Conservation (phyloP, 225 moss, liverwort and hornwort species). For the Sphagnum contortum region DNA sequence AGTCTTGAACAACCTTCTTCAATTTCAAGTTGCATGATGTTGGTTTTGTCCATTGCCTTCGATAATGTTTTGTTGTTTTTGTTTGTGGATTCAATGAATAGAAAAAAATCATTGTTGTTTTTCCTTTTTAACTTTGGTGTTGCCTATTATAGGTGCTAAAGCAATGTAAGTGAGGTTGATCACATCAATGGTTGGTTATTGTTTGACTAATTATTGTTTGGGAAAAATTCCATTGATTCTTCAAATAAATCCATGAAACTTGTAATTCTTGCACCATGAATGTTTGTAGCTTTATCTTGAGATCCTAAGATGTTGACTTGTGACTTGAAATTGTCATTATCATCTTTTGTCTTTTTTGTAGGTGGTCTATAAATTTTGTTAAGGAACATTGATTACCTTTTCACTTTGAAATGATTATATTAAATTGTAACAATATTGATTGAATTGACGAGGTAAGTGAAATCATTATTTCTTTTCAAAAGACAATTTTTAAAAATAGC, state of each 20-base stretch:
- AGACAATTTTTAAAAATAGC: background rate
- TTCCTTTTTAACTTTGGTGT: background rate
- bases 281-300: too few species aligned
- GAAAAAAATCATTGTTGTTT: background rate
- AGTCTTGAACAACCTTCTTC: background rate
- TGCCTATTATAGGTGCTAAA: background rate
- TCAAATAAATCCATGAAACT: background rate
- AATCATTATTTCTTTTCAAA: background rate
- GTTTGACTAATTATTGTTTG: too few species aligned
- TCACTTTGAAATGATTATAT: constrained; percentile 1
- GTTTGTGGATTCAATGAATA: background rate
- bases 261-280: too few species aligned
- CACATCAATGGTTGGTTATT: background rate
- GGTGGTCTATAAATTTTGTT: background rate
- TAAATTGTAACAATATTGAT: background rate
- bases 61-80: background rate
- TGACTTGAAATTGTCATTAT: too few species aligned
- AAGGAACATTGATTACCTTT: background rate
- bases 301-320: too few species aligned
- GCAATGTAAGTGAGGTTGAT: background rate
- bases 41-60: background rate
- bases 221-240: background rate
- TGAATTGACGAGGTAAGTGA: background rate
- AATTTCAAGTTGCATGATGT: background rate
- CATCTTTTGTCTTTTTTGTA: background rate